Evolutionary conservation across 371 early-diverging fungal genomes (phyloP), one percentile per base, ranked within the genome.

Genomic region (Rhizopus microsporus): DNA sequence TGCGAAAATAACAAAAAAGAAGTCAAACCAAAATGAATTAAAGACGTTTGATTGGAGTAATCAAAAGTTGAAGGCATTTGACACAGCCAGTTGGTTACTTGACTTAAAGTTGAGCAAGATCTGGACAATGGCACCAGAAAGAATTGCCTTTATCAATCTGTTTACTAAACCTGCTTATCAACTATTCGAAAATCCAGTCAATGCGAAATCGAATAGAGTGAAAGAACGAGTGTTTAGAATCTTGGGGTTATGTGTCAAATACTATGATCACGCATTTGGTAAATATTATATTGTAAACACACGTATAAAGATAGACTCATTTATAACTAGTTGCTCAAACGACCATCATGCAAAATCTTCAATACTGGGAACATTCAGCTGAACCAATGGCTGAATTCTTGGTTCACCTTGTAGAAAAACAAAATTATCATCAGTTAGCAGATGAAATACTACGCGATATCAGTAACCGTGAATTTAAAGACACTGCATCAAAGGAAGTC

Each of bases 381-480:
- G 96, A 98, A 63, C 80, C 88, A 13, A 91, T 95, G 88, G 98
- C 97, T 0, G 92, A 93, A 42, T 77, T 97, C 1, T 62, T 97
- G 38, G 78, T 85, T 29, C 71, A 81, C 57, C 62, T 92, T 40
- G 76, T 80, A 30, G 80, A 83, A 5, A 65, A 87, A 34, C 84
- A 87, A 60, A 87, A 88, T 30, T 81, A 88, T 57, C 75, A 84
- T 46, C 87, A 86, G 52, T 65, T 98, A 40, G 79, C 84, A 0
- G 95, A 95, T 65, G 91, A 86, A 56, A 82, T 96, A 17, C 63
- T 98, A 50, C 77, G 88, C 71, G 89, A 86, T 23, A 79, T 86
- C 56, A 77, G 80, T 52, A 76, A 78, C 54, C 80, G 85, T 58
- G 78, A 84, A 46, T 88, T 88, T 60, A 86, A 80, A 38, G 83